Base-by-base conservation (phyloP, 345 rosid genomes). In the Salix caprea region DNA sequence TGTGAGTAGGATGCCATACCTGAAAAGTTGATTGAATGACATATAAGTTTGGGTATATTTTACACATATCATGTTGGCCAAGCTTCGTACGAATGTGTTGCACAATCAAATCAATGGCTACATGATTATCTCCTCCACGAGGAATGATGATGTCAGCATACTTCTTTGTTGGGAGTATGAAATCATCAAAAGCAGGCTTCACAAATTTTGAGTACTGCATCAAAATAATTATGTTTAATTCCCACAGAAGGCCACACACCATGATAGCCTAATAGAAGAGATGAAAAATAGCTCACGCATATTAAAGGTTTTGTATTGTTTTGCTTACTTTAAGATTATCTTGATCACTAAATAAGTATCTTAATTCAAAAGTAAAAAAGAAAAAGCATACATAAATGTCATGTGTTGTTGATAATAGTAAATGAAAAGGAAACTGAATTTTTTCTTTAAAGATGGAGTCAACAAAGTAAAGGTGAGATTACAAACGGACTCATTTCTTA, bases 121-220 rank as follows among this genome's bases (percentile, higher is more conserved):
- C 99, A 74, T 96, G 98, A 86, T 96, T 96, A 81, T 96, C 98
- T 78, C 98, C 99, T 66, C 99, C 99, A 69, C 99, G 99, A 70
- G 99, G 99, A 84, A 96, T 96, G 72, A 96, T 92, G 76, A 96
- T 96, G 84, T 96, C 99, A 2, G 99, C 99, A 82, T 91, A 91
- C 77, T 96, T 96, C 88, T 96, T 96, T n/a, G 99, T 93, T 32
- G 99, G 99, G 80, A 96, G 99, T 78, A 96, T 91, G 80, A 96
- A 96, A 83, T 96, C 99, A 83, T 96, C 98, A 77, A 96, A 96
- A 75, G 99, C 99, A 77, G 99, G 96, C 86, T 96, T 96, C 80
- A 96, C 99, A 86, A 93, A 96, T 75, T 91, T 96, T 71, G 99
- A 96, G 85, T 96, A 96, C 98, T 96, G 99, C 89, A 88, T 81